phyloP scores from a whole-genome alignment of 306 rosid species.

The Geum urbanum region DNA sequence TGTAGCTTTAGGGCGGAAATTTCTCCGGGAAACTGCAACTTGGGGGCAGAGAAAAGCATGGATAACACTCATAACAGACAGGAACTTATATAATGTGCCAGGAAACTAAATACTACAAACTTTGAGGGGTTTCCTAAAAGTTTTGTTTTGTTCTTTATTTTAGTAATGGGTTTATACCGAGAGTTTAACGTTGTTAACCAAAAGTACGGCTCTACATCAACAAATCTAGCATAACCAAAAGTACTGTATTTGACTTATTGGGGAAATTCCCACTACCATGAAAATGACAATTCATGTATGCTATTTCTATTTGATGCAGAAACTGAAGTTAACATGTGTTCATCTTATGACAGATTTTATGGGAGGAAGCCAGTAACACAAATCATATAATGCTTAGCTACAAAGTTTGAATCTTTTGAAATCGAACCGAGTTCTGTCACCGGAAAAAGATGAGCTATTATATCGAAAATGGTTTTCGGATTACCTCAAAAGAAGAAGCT shows the following conservation, averaged over 20 bases:
- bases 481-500: not conserved
- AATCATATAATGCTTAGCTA: not conserved
- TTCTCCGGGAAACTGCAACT: conserved; percentile 32
- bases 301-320: not conserved
- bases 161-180: no score
- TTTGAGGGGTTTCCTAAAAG: not conserved
- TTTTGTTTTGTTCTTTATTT: no score
- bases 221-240: not conserved
- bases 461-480: not conserved
- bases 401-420: no score
- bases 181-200: no score
- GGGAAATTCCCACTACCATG: not conserved
- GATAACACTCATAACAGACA: not conserved
- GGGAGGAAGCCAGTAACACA: not conserved
- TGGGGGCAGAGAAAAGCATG: conserved; percentile 50
- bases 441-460: not conserved
- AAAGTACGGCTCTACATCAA: no score
- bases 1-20: conserved; percentile 28
- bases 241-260: not conserved
- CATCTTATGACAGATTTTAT: not conserved
- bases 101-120: not conserved
- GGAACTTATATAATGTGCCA: not conserved
- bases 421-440: no score
- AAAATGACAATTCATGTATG: not conserved
- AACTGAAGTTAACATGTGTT: not conserved